phyloP scores from a whole-genome alignment of 768 basidiomycete genomes.

The Rhizopogon roseolus region DNA sequence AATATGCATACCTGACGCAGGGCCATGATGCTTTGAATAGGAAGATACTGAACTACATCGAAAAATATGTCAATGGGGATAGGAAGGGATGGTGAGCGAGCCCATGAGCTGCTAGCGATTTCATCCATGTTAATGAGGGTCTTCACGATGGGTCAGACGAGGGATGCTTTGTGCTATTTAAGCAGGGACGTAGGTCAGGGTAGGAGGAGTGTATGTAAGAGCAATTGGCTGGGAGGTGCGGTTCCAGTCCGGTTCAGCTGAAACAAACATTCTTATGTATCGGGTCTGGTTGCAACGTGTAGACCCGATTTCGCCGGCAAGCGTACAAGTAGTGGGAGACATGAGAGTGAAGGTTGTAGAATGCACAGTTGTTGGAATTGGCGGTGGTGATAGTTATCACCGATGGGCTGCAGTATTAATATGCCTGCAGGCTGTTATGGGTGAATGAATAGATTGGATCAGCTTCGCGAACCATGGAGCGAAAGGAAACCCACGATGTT shows the following conservation, averaged over 20 bases:
- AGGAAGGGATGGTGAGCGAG: constrained; percentile 6
- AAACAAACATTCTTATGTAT: not conserved
- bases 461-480: constrained; percentile 2
- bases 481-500: constrained; percentile 11
- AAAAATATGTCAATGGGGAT: constrained; percentile 50
- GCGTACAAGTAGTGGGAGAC: not conserved
- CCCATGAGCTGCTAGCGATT: not conserved
- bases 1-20: constrained; percentile 40
- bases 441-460: not conserved
- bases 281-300: constrained; percentile 7
- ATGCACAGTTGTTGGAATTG: not conserved
- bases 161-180: not conserved
- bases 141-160: not conserved
- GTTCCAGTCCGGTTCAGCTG: not conserved
- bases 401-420: not conserved
- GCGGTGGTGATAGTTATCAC: constrained; percentile 3
- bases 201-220: not conserved
- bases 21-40: constrained; percentile 35
- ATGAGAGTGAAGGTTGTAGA: constrained; percentile 1
- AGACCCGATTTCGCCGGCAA: not conserved
- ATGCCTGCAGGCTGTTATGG: not conserved
- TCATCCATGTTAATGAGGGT: not conserved
- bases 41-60: constrained; percentile 36
- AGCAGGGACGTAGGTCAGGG: not conserved
- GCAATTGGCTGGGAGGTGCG: not conserved